These are phyloP conservation scores for Trichoderma guizhouense DNA, from an alignment of 2,329 filamentous ascomycete species.

Conservation along the genomic window DNA sequence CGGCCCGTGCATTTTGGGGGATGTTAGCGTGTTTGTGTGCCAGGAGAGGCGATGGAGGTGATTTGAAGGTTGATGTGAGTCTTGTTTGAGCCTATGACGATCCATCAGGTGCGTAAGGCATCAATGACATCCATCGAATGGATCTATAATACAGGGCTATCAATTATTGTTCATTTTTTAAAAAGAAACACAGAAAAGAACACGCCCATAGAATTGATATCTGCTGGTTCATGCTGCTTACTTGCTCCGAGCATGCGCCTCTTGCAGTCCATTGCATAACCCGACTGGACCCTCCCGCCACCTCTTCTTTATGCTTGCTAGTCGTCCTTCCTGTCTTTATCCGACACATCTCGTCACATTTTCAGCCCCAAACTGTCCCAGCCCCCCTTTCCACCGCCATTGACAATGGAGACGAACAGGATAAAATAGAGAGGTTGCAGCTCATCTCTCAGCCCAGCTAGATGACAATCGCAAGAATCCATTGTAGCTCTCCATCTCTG, in stretches of 20 bases:
- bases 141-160: neutral
- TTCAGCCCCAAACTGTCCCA: neutral
- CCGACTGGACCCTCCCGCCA: neutral
- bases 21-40: neutral
- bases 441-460: neutral
- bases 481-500: neutral
- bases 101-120: neutral
- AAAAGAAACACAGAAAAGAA: too few relatives aligned
- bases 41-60: neutral
- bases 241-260: too few relatives aligned
- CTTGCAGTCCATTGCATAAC: neutral
- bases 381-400: constrained; percentile 3
- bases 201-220: too few relatives aligned
- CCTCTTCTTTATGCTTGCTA: neutral
- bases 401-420: neutral
- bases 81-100: neutral
- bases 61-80: neutral
- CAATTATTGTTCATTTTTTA: too few relatives aligned
- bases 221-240: neutral
- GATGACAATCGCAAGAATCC: too few relatives aligned
- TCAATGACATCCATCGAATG: neutral
- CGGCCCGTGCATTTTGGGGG: neutral
- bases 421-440: neutral
- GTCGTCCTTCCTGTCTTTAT: neutral
- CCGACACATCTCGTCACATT: neutral